Conservation (phyloP, 2,329 filamentous ascomycete genomes). For the Aphanoascus verrucosus region DNA sequence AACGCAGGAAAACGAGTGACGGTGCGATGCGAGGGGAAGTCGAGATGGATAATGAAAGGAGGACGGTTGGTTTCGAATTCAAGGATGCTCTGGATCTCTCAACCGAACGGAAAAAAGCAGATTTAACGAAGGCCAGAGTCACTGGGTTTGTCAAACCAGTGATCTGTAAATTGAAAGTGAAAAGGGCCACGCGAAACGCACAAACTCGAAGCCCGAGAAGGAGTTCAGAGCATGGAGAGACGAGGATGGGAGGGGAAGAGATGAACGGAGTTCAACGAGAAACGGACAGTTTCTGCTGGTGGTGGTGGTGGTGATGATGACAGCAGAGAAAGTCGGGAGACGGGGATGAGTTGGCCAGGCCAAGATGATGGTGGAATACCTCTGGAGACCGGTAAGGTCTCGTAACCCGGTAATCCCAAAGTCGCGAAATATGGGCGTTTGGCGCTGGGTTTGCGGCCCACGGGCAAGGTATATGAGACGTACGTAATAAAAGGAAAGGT, state of each 20-base stretch:
- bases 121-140: slow-evolving; percentile 10
- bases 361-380: slow-evolving; percentile 8
- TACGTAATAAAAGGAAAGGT: slow-evolving; percentile 9
- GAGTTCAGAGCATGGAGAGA: neutral
- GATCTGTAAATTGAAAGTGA: neutral
- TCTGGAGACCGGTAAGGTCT: neutral
- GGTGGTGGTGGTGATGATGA: neutral
- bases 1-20: slow-evolving; percentile 1
- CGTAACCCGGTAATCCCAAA: neutral
- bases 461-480: slow-evolving; percentile 2
- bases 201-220: neutral
- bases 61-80: slow-evolving; percentile 2
- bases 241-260: neutral
- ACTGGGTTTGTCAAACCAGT: neutral
- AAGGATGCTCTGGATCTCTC: slow-evolving; percentile 5
- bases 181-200: neutral
- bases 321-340: slow-evolving; percentile 1
- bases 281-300: neutral
- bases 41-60: neutral
- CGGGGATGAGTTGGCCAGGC: slow-evolving; percentile 12
- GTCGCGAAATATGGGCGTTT: neutral
- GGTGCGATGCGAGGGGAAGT: neutral
- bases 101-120: slow-evolving; percentile 5
- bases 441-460: neutral
- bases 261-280: neutral